Percentiles rank a stretch among this genome's conserved stretches.
These are phyloP conservation scores for Mucuna pruriens DNA, from an alignment of 306 rosid species.

Conservation along the genomic window DNA sequence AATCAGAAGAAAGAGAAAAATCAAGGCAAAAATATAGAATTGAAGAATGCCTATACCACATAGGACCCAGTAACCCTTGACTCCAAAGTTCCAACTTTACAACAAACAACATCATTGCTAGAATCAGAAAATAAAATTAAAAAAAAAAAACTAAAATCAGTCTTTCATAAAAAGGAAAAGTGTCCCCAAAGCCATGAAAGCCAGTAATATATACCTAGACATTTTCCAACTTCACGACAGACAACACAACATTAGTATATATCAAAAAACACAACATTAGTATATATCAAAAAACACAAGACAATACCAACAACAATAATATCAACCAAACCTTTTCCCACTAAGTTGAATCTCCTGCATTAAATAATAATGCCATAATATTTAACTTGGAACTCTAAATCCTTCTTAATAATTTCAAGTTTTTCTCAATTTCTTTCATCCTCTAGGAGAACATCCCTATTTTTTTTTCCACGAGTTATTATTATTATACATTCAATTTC, in stretches of 20 bases:
- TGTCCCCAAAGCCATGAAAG: not conserved
- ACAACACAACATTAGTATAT: conserved; percentile 3
- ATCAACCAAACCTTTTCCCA: not conserved
- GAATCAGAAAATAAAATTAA: not conserved
- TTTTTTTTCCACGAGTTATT: too few species aligned
- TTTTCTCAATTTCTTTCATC: not conserved
- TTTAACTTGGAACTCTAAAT: not conserved
- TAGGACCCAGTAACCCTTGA: not conserved
- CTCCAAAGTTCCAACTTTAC: conserved; percentile 20
- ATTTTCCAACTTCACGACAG: not conserved
- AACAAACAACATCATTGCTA: conserved; percentile 34
- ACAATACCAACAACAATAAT: not conserved
- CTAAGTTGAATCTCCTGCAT: not conserved
- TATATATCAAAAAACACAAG: not conserved
- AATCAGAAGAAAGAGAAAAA: conserved; percentile 26
- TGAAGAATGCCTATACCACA: not conserved
- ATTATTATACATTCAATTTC: too few species aligned
- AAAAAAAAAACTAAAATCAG: not conserved
- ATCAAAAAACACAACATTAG: conserved; percentile 4
- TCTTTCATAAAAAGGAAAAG: conserved; percentile 2
- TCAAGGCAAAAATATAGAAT: not conserved
- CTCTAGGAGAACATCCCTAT: too few species aligned
- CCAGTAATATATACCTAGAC: conserved; percentile 3
- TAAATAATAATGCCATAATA: not conserved
- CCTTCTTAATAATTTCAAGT: not conserved